Evolutionary conservation across 129 eudicot genomes (phyloP).

Genomic region (Calendula officinalis): DNA sequence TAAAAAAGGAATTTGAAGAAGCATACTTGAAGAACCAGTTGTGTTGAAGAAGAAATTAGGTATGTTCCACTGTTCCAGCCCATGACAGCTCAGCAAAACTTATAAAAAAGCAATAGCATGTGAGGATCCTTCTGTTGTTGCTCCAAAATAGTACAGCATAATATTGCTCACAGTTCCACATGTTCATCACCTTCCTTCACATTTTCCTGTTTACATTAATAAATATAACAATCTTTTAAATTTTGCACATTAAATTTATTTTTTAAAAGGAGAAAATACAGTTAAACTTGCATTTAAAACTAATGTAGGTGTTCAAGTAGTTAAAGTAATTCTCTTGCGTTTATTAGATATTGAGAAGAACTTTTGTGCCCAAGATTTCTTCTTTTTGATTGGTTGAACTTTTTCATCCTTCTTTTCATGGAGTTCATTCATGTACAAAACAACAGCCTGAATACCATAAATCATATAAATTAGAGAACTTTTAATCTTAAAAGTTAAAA

Average conservation of each 20-base stretch:
- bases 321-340: conserved; percentile 62
- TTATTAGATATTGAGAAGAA: conserved; percentile 67
- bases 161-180: conserved; percentile 26
- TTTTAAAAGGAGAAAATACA: not conserved
- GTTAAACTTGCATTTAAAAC: conserved; percentile 23
- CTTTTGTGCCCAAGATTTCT: conserved; percentile 80
- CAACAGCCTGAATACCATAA: conserved; percentile 65
- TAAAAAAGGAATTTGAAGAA: conserved; percentile 29
- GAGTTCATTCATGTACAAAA: conserved; percentile 71
- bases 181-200: conserved; percentile 38
- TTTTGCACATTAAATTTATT: not conserved
- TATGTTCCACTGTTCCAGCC: conserved; percentile 39
- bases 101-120: conserved; percentile 35
- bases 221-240: not conserved
- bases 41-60: conserved; percentile 18
- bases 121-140: conserved; percentile 30
- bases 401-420: conserved; percentile 61
- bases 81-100: conserved; percentile 38
- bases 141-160: conserved; percentile 30
- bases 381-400: conserved; percentile 71
- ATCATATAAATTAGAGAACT: conserved; percentile 7
- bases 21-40: conserved; percentile 37
- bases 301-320: conserved; percentile 41
- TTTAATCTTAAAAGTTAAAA: not conserved
- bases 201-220: conserved; percentile 15